Evolutionary conservation across 1,284 basidiomycete species (phyloP), one percentile per base, ranked within the genome.

Genomic region (Sporisorium iseilematis-ciliati): DNA sequence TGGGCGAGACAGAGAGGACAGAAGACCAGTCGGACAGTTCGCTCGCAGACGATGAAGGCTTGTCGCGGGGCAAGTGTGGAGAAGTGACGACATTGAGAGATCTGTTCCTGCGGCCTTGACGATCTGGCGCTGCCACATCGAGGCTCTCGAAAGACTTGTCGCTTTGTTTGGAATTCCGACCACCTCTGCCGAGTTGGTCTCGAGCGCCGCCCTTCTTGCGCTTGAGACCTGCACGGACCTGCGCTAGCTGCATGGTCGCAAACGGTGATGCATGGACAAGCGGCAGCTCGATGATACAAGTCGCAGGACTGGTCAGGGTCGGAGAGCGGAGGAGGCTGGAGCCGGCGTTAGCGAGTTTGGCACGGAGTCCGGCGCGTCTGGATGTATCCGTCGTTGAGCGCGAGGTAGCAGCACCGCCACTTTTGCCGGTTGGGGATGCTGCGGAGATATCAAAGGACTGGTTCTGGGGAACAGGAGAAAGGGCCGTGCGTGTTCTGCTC

Each of bases 21-120:
- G 73, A 70, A 3, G 73, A 74, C 73, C 75, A 75, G 42, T 78
- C 75, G 12, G 72, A 69, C 14, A 23, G 61, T 43, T 75, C 68
- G 57, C 75, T 78, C n/a, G 63, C 65, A 29, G 65, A 68, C 1
- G 70, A 72, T 7, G 54, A 41, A 14, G 75, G 65, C 25, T 57
- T 66, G 57, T 75, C 66, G 16, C 65, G 50, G 21, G 63, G 58
- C 23, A 69, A 29, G 50, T 75, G 59, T 3, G 72, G 66, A 7
- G 72, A 75, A 3, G 63, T 50, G 45, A 75, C 45, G 33, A 69
- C 43, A 26, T 63, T 53, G 42, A 73, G 49, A 21, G 35, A 40
- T 46, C 53, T 61, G 21, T 43, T 52, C 31, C 42, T 65, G 23
- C 55, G 50, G 16, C n/a, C 54, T n/a, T 60, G 66, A 46, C 33